Conservation (phyloP, 805 yeast genomes). For the Candida taoyuanica region DNA sequence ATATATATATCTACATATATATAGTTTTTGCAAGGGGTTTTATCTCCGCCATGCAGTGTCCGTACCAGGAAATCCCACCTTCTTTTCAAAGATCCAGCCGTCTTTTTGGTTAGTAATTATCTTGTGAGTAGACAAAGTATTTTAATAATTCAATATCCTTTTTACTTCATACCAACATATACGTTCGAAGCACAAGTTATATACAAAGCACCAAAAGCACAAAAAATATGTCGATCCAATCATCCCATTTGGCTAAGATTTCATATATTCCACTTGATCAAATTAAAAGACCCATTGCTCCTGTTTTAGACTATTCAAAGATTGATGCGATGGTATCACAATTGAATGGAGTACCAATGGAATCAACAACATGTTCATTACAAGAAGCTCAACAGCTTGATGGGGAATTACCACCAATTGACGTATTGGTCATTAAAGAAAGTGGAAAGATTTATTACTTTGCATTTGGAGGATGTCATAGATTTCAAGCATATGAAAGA, state of each 20-base stretch:
- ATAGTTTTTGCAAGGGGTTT: too few species aligned
- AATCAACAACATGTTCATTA: conserved; percentile 53
- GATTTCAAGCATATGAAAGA: conserved; percentile 81
- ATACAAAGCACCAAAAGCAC: neutral
- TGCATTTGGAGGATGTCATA: conserved; percentile 89
- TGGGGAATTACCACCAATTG: conserved; percentile 80
- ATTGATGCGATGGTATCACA: conserved; percentile 79
- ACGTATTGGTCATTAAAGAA: conserved; percentile 64
- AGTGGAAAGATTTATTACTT: conserved; percentile 60
- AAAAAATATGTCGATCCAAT: conserved; percentile 60
- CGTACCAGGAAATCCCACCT: neutral
- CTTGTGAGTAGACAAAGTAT: too few species aligned
- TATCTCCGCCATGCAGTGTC: too few species aligned
- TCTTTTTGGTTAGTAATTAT: neutral
- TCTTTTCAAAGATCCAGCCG: neutral
- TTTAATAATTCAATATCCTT: too few species aligned
- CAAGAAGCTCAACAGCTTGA: conserved; percentile 32
- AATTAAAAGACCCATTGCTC: conserved; percentile 80
- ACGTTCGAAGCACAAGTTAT: neutral
- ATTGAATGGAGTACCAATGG: conserved; percentile 56
- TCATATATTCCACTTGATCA: conserved; percentile 60
- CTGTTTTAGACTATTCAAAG: conserved; percentile 69
- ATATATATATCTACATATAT: neutral
- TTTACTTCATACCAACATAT: neutral
- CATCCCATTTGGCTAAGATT: conserved; percentile 46